Evolutionary conservation across 148 eudicot species (phyloP), one percentile per base, ranked within the genome.

Genomic region (Rheum nobile): DNA sequence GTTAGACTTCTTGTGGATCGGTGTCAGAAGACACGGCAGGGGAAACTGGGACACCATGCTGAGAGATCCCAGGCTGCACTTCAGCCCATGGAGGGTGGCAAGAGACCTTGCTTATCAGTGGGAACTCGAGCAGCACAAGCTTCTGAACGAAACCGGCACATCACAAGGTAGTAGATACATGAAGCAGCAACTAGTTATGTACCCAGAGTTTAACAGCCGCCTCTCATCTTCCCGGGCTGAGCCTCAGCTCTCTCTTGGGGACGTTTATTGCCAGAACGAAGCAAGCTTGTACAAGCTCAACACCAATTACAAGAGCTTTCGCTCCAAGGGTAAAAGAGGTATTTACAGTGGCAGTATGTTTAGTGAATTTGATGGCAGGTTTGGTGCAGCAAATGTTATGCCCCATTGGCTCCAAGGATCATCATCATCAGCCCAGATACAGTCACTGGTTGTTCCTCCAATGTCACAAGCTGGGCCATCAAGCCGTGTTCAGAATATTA

Each of bases 11-110:
- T 83, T 89, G 50, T 89, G 93, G 93, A 82, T 87, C 10, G 93
- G 93, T 78, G 79, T 89, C 31, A 80, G 93, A 68, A 81, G 93
- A 76, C 83, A 89, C 72, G 93, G 93, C 61, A 77, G 83, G 72
- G 93, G 90, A 6, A 85, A 85, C 74, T 89, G 93, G 93, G 87
- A 84, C 41, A 80, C 85, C 31, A 89, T 89, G 86, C 72, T 85
- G 47, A 79, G 80, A 67, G 93, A 89, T 78, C 90, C 86, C 19
- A 79, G 83, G 78, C 77, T 89, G 63, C 82, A 79, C 28, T 89
- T 89, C 42, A 71, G 80, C 29, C 84, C 88, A 4, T 87, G 87
- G 85, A 83, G 90, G 71, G 77, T 80, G 2, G 80, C 87, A 2
- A 48, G 77, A 48, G 88, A 89, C 67, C 80, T 89, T 65, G 86